Percentiles rank a stretch among this genome's conserved stretches.
Evolutionary conservation across 1,139 yeast genomes (phyloP).

Genomic region (Magnusiomyces tetraspermus): DNA sequence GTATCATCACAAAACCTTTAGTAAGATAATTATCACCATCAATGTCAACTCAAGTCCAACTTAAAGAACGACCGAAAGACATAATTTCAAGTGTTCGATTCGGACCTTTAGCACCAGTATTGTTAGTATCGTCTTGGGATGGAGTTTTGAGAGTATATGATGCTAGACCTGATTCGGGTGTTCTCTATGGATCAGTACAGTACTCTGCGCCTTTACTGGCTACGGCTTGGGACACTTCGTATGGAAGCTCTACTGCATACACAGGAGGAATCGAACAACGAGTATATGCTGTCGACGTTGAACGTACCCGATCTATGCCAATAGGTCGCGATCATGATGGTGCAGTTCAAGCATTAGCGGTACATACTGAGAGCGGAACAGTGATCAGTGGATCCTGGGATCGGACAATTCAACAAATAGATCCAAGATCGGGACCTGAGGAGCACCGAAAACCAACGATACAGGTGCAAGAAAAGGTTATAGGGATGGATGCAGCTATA

Average conservation of each 20-base stretch:
- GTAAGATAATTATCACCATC: too few species aligned
- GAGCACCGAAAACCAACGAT: conserved; percentile 13
- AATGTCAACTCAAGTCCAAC: conserved; percentile 6
- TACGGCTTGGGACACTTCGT: conserved; percentile 26
- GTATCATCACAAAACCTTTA: too few species aligned
- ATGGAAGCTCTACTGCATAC: conserved; percentile 19
- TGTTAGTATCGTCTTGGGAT: conserved; percentile 36
- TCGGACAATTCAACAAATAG: conserved; percentile 38
- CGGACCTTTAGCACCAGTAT: conserved; percentile 20
- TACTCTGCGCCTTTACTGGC: conserved; percentile 29
- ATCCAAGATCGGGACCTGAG: conserved; percentile 22
- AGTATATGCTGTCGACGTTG: conserved; percentile 25
- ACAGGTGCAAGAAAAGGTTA: conserved; percentile 49
- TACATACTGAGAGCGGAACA: conserved; percentile 25
- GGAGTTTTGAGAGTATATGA: conserved; percentile 27
- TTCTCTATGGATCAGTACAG: conserved; percentile 16
- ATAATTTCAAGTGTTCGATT: conserved; percentile 27
- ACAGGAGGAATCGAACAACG: conserved; percentile 26
- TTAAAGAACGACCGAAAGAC: conserved; percentile 24
- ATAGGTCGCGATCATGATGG: conserved; percentile 30
- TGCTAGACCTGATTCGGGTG: conserved; percentile 16
- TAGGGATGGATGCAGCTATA: conserved; percentile 49
- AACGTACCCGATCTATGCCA: conserved; percentile 19
- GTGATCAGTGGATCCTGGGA: conserved; percentile 51
- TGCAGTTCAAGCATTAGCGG: conserved; percentile 29